Base-by-base conservation (phyloP, 768 basidiomycete species). In the Leccinum uliginosum region DNA sequence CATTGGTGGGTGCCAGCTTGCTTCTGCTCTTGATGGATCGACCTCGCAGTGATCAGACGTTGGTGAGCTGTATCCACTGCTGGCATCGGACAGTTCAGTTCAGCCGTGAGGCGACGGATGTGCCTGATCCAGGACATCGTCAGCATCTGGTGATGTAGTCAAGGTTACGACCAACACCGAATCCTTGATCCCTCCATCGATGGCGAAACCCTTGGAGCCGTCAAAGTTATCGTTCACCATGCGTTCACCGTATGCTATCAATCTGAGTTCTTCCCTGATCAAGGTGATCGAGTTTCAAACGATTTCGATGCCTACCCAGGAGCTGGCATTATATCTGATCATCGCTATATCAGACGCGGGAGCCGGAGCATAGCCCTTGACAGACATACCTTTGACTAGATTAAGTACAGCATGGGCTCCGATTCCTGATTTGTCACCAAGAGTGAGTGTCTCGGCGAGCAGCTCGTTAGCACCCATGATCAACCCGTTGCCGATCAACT, bases 181-280 rank as follows among this genome's bases (percentile, higher is more conserved):
- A 65, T 94, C 93, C 65, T 93, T 93, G 65, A 96, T 84, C 17
- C 91, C 93, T n/a, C 89, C 89, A 47, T 90, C 85, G 50, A 94
- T 82, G 12, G 85, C 75, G 68, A 96, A 94, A 14, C 92, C 93
- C 17, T 73, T 75, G 9, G 79, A 75, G 21, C 83, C 89, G 55
- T 91, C 86, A 65, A 93, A 95, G 32, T 81, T 75, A 71, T 92
- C 85, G 54, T 83, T 74, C 11, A 84, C 74, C 75, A 94, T 89
- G 68, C 85, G 85, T 24, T 83, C 78, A 21, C 82, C 81, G 68
- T 89, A 89, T 10, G 67, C 68, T 50, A 84, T 58, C 54, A 83
- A 66, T 49, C 85, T 86, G 57, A 30, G 14, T 40, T 19, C 34
- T 11, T 43, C 6, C 40, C n/a, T 58, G 59, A 54, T 61, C 19